Conservation (phyloP, 768 basidiomycete species). For the Amyloporia xantha region DNA sequence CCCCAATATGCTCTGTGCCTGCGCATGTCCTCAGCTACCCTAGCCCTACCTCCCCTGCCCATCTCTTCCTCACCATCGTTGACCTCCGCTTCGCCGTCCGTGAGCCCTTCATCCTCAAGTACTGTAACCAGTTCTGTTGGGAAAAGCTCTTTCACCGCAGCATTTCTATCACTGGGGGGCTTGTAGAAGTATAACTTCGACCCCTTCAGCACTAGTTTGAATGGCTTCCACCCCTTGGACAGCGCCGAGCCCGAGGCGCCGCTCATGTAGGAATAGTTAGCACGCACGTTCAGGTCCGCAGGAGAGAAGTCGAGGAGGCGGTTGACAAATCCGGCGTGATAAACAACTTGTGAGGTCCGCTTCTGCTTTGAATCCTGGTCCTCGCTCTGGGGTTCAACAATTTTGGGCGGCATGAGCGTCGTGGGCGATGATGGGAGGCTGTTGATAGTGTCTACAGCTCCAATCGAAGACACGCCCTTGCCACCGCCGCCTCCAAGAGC, state of each 20-base stretch:
- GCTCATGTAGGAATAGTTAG: constrained; percentile 21
- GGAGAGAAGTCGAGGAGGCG: constrained; percentile 51
- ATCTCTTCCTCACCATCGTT: constrained; percentile 19
- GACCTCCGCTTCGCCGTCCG: constrained; percentile 21
- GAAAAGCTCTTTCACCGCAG: constrained; percentile 69
- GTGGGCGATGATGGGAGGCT: constrained; percentile 18
- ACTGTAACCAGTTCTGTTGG: constrained; percentile 55
- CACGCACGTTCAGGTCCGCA: constrained; percentile 22
- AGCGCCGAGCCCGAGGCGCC: constrained; percentile 18
- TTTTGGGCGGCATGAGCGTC: constrained; percentile 43
- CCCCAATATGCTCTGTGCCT: constrained; percentile 77
- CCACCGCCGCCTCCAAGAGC: constrained; percentile 17
- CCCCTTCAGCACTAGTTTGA: constrained; percentile 78
- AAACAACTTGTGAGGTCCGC: constrained; percentile 74
- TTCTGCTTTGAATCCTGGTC: constrained; percentile 30
- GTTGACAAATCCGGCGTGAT: constrained; percentile 71
- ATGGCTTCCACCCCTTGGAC: constrained; percentile 78
- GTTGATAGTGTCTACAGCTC: constrained; percentile 8
- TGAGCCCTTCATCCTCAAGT: constrained; percentile 37
- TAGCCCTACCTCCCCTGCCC: constrained; percentile 27
- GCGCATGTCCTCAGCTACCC: constrained; percentile 29
- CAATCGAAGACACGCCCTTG: constrained; percentile 11
- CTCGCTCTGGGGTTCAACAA: constrained; percentile 35
- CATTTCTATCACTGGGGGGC: constrained; percentile 60
- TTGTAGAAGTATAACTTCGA: constrained; percentile 86